Evolutionary conservation across 208 protist species (phyloP), one percentile per base, ranked within the genome.

Genomic region (Novymonas esmeraldas): DNA sequence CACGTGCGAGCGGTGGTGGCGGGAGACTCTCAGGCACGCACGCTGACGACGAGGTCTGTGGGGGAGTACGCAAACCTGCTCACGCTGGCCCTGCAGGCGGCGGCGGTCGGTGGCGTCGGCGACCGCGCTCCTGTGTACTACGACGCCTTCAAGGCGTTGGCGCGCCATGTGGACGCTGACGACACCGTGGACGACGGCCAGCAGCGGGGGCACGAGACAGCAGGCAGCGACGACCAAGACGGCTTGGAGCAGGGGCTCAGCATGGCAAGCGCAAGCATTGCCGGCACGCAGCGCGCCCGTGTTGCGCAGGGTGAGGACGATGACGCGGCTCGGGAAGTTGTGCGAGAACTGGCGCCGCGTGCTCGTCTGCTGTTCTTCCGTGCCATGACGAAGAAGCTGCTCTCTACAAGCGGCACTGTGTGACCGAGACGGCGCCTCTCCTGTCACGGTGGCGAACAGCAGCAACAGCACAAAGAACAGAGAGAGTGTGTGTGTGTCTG

Each of bases 331-430:
- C 11, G 33, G 0, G 26, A 50, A 22, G 42, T 68, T 51, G 10
- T 88, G 58, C 56, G 54, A 6, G 64, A 76, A 20, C 33, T 90
- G 54, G 60, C 62, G 1, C 46, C 71, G 5, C 79, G 85, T 14
- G 84, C 88, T 1, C 82, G 85, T 16, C 50, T 76, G 6, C 74
- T 84, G 22, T 94, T 88, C 64, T 76, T 94, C 57, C 82, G 88
- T 10, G 84, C 85, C 11, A 87, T 94, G 88, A 91, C 84, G n/a
- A 91, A 92, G 51, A 88, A 83, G 54, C 72, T 82, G 74, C 70
- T 88, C 0, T 22, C 14, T 0, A 41, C 36, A 41, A 41, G n/a
- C n/a, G n/a, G n/a, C n/a, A n/a, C n/a, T n/a, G n/a, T n/a, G n/a
- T n/a, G n/a, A n/a, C n/a, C n/a, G n/a, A n/a, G n/a, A n/a, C n/a